Conservation (phyloP, 164 flowering plant species). For the Umbellularia californica region DNA sequence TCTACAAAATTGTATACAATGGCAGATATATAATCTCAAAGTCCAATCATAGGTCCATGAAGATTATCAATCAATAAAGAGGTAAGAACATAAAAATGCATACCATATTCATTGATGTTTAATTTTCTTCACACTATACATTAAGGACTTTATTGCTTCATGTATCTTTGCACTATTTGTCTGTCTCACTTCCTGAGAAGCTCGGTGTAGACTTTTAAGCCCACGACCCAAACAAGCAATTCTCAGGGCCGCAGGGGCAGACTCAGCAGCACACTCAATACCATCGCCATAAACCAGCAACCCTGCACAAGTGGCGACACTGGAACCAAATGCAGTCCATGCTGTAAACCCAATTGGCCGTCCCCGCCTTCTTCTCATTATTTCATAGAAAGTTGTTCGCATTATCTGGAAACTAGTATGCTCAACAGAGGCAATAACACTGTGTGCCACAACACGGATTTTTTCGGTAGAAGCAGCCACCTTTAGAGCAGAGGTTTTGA, state of each 20-base stretch:
- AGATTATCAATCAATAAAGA: neutral
- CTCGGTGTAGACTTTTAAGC: slow-evolving; percentile 56
- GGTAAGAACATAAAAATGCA: neutral
- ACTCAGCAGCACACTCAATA: slow-evolving; percentile 82
- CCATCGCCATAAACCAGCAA: slow-evolving; percentile 79
- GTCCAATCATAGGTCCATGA: neutral
- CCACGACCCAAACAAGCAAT: slow-evolving; percentile 91
- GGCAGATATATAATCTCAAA: neutral
- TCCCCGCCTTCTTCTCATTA: slow-evolving; percentile 75
- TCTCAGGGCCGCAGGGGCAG: slow-evolving; percentile 68
- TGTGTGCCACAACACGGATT: slow-evolving; percentile 62
- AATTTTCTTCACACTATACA: slow-evolving; percentile 49
- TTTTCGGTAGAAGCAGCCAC: slow-evolving; percentile 73
- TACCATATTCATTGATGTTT: slow-evolving; percentile 23
- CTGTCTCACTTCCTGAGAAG: slow-evolving; percentile 46
- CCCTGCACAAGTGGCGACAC: slow-evolving; percentile 68
- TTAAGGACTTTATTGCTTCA: slow-evolving; percentile 56
- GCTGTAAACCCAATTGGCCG: slow-evolving; percentile 53
- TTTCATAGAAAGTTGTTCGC: slow-evolving; percentile 85
- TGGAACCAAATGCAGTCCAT: slow-evolving; percentile 81
- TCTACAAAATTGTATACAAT: neutral
- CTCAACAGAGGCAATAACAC: slow-evolving; percentile 73
- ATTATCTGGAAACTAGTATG: slow-evolving; percentile 79
- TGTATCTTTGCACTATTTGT: slow-evolving; percentile 47
- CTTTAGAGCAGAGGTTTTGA: slow-evolving; percentile 51